These are phyloP conservation scores for Wickerhamiella sergipiensis DNA, from an alignment of 805 yeast species.

Conservation along the genomic window DNA sequence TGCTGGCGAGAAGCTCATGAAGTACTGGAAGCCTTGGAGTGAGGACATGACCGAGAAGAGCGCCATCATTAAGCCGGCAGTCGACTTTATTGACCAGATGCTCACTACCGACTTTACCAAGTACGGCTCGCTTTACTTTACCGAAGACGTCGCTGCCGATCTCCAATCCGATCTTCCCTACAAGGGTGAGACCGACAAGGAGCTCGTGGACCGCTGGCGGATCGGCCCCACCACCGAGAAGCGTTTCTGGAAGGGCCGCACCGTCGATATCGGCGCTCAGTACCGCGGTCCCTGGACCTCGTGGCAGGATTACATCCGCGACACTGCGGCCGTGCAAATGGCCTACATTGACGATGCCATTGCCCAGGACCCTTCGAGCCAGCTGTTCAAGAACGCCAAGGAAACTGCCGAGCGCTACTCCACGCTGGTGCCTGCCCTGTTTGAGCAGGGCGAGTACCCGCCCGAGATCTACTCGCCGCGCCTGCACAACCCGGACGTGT, in stretches of 20 bases:
- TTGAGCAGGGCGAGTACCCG: slow-evolving; percentile 36
- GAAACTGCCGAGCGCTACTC: slow-evolving; percentile 49
- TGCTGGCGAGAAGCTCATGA: slow-evolving; percentile 75
- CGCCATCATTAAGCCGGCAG: slow-evolving; percentile 51
- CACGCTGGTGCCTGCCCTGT: slow-evolving; percentile 41
- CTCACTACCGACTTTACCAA: slow-evolving; percentile 48
- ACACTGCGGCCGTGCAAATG: slow-evolving; percentile 53
- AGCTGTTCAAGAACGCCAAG: slow-evolving; percentile 16
- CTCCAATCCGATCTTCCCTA: slow-evolving; percentile 35
- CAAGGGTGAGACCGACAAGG: slow-evolving; percentile 45
- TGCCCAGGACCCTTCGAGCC: slow-evolving; percentile 39
- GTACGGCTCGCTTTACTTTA: slow-evolving; percentile 74
- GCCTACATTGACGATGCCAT: slow-evolving; percentile 44
- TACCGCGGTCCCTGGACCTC: slow-evolving; percentile 68
- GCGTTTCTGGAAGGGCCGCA: slow-evolving; percentile 53
- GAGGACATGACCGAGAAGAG: slow-evolving; percentile 39
- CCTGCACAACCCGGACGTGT: slow-evolving; percentile 68
- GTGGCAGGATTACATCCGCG: slow-evolving; percentile 50
- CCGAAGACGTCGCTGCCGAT: slow-evolving; percentile 43
- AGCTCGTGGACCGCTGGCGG: slow-evolving; percentile 58
- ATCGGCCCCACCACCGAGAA: slow-evolving; percentile 84
- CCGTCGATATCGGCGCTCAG: slow-evolving; percentile 37
- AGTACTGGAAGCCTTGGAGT: slow-evolving; percentile 75
- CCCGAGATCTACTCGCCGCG: slow-evolving; percentile 58
- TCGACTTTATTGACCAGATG: slow-evolving; percentile 47